Base-by-base conservation (phyloP, 768 basidiomycete species). In the Rhizopogon vinicolor region DNA sequence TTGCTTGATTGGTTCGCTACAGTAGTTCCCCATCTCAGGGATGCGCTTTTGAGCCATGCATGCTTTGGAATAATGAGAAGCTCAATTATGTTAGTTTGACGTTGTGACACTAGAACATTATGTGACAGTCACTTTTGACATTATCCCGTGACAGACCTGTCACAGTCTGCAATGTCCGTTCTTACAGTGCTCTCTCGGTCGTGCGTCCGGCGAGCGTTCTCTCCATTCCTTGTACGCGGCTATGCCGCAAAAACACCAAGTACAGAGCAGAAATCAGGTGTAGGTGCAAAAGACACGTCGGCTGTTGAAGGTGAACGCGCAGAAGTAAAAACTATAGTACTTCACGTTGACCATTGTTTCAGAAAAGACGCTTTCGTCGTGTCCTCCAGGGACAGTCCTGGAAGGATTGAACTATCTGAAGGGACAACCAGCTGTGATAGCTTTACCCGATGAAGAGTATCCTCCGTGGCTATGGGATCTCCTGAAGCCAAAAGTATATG, bases 401-500 rank as follows among this genome's bases (percentile, higher is more conserved):
- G 75, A 75, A n/a, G 93, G 93, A 3, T 65, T 90, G 6, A 86
- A 89, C 62, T 93, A 91, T 63, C 76, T 93, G 52, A 96, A 96
- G 69, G 86, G 82, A 51, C 89, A 94, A 64, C 73, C 81, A 0
- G 85, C 90, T 6, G 83, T 95, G 0, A 68, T 91, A 22, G 90
- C 94, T 1, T 71, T 79, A 10, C 75, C 88, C 0, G 94, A 97
- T 68, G 86, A 89, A 43, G 84, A 86, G 61, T 96, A 97, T 68
- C 94, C 94, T 3, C 68, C 81, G 7, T 97, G 94, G 94, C 68
- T 97, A 41, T 97, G 94, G 94, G 85, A 78, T 13, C 65, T 93
- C 40, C 72, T 91, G 18, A 69, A 84, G 57, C 79, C 85, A 5
- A 81, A 80, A 63, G 77, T 77, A 41, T 74, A 79, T 53, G 78